Percentiles rank a stretch among this genome's conserved stretches.
These are phyloP conservation scores for Takashimella tepidaria DNA, from an alignment of 1,284 basidiomycete species.

Conservation along the genomic window DNA sequence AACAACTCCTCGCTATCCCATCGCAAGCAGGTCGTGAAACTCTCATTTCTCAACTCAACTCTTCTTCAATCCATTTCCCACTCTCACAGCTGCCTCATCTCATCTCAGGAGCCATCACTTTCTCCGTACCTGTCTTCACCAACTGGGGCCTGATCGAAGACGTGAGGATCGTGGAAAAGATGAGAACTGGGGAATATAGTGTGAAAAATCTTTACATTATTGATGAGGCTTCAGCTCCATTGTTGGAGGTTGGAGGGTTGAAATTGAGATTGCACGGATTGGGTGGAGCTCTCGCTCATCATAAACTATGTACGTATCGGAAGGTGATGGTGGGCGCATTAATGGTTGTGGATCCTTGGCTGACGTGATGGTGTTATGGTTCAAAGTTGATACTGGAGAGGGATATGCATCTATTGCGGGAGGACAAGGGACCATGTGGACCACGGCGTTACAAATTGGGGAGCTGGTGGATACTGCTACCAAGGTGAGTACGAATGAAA, in stretches of 20 bases:
- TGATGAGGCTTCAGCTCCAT: conserved; percentile 88
- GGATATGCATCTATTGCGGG: conserved; percentile 94
- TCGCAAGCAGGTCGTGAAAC: conserved; percentile 48
- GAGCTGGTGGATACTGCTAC: conserved; percentile 97
- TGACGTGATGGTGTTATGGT: conserved; percentile 18
- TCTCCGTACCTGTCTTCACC: conserved; percentile 88
- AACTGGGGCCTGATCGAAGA: conserved; percentile 99
- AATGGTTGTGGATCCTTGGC: background rate
- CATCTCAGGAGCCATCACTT: conserved; percentile 77
- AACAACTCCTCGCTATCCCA: conserved; percentile 68
- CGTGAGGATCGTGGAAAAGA: conserved; percentile 84
- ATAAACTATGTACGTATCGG: conserved; percentile 94
- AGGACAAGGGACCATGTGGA: conserved; percentile 98
- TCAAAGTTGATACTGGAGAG: conserved; percentile 56
- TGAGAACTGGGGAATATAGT: conserved; percentile 73
- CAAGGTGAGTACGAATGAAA: conserved; percentile 55
- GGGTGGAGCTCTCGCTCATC: conserved; percentile 89
- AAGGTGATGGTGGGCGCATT: too few relatives aligned
- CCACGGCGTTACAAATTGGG: conserved; percentile 93
- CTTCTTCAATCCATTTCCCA: conserved; percentile 50
- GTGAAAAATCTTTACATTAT: conserved; percentile 85
- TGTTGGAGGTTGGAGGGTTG: conserved; percentile 86
- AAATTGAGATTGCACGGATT: conserved; percentile 89
- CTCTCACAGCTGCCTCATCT: conserved; percentile 93
- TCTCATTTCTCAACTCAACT: conserved; percentile 54